Base-by-base conservation (phyloP, 225 moss, liverwort and hornwort species). In the Lunularia cruciata region DNA sequence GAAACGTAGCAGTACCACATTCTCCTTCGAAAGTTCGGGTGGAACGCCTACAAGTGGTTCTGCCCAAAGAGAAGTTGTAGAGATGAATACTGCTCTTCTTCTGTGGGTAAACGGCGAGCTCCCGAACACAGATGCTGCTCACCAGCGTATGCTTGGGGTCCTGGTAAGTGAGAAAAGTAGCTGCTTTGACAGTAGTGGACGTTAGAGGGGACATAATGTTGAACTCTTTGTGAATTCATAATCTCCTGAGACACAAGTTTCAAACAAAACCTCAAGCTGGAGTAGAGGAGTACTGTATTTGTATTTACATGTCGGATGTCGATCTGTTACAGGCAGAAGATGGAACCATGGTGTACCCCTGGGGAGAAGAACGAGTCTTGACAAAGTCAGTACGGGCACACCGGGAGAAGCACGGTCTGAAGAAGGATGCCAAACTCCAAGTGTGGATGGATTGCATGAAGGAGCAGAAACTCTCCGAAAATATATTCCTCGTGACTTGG, bases 391-490 rank as follows among this genome's bases (percentile, higher is more conserved):
- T 89, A 33, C 60, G 58, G 26, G 16, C 60, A 63, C 72, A 86
- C 15, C 78, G 77, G 63, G 64, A 76, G 47, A 84, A 79, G 63
- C 70, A 89, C 66, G 86, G 84, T 2, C 33, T 83, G 56, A 84
- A 73, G 9, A 84, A 81, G 75, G 68, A 85, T 38, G 80, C 80
- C 0, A 86, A 81, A 61, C 63, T 83, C 16, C 70, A 73, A 20
- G 70, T 81, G 26, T 86, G 89, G 89, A 81, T 86, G 22, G 89
- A 86, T 60, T 86, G 80, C 68, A 84, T 89, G 37, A 75, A 86
- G 70, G 84, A 86, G 68, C 84, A 85, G 30, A 80, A 86, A 77
- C 82, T 86, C 60, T 86, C 78, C 36, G 77, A 86, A 11, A 79
- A 81, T 67, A 76, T 86, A 13, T 83, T 78, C 18, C 82, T 86